These are phyloP conservation scores for Xanthoparmelia taractica DNA, from an alignment of 495 filamentous ascomycete species.

Conservation along the genomic window DNA sequence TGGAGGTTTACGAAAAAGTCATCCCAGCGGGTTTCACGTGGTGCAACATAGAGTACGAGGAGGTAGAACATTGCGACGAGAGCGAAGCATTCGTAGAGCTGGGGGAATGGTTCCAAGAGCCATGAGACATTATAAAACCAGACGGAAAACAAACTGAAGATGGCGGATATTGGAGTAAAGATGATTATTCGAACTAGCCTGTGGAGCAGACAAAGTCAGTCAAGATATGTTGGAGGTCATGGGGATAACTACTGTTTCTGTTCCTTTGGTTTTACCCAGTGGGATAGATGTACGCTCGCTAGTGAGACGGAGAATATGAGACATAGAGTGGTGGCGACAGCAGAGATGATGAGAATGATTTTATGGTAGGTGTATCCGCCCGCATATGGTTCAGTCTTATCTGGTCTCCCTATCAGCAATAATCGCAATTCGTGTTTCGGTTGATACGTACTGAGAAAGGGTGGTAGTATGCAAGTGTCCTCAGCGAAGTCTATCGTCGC, in stretches of 20 bases:
- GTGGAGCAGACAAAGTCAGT: neutral
- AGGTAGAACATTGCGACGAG: slow-evolving; percentile 4
- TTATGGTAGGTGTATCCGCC: neutral
- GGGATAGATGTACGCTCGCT: slow-evolving; percentile 1
- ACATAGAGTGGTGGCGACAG: neutral
- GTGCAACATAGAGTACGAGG: neutral
- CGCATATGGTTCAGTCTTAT: neutral
- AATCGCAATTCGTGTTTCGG: neutral
- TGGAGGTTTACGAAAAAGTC: neutral
- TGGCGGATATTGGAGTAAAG: neutral
- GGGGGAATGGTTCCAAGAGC: neutral
- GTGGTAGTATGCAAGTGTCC: neutral
- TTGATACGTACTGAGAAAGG: neutral
- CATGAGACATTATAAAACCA: neutral
- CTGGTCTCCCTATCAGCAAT: neutral
- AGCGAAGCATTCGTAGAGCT: slow-evolving; percentile 6
- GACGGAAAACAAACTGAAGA: neutral
- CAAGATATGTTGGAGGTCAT: neutral
- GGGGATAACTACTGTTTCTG: neutral
- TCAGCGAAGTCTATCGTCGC: neutral
- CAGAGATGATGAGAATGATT: neutral
- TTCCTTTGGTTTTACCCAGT: slow-evolving; percentile 1
- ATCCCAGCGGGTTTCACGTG: neutral
- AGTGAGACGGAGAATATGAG: neutral
- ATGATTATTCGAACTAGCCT: slow-evolving; percentile 1